Evolutionary conservation across 1,284 basidiomycete species (phyloP), one percentile per base, ranked within the genome.

Genomic region (Leccinum huronense): DNA sequence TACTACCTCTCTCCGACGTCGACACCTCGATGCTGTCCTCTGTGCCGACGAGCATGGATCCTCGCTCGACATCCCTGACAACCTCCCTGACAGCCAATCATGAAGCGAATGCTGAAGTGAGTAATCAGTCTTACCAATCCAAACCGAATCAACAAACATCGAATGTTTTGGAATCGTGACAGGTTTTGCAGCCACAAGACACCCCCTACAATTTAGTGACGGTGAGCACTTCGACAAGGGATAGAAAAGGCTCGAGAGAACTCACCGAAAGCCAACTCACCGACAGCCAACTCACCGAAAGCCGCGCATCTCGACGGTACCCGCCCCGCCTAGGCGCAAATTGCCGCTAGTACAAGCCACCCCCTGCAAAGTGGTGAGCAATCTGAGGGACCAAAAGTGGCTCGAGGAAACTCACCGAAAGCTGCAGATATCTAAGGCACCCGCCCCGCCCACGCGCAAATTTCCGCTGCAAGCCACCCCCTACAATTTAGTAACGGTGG

Each of bases 171-270:
- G 40, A 42, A 42, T 42, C n/a, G n/a, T 42, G 40, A 42, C 42
- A 45, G n/a, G n/a, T 45, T 45, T 45, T 45, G 42, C 16, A 57
- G 14, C 13, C 31, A 53, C 42, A 59, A 16, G 58, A n/a, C 4
- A 59, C 59, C 7, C 59, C 48, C 13, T 60, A 60, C 59, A 60
- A 60, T 23, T 30, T 56, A 9, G 23, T 31, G 14, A 60, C 34
- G 5, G 55, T 56, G 31, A 56, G 55, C 14, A n/a, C 30, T 56
- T 54, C 9, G 30, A 19, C 30, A 31, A 11, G 5, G 14, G 13
- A 34, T 8, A 10, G 16, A 6, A 34, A 33, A 13, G 31, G 14
- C 9, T 54, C 14, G 13, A 51, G 30, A 56, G 40, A 42, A 42
- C 40, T 42, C 16, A 42, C 16, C 16, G 16, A 42, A 42, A 42